Base-by-base conservation (phyloP, 176 grass and related monocot species). In the Ensete glaucum region DNA sequence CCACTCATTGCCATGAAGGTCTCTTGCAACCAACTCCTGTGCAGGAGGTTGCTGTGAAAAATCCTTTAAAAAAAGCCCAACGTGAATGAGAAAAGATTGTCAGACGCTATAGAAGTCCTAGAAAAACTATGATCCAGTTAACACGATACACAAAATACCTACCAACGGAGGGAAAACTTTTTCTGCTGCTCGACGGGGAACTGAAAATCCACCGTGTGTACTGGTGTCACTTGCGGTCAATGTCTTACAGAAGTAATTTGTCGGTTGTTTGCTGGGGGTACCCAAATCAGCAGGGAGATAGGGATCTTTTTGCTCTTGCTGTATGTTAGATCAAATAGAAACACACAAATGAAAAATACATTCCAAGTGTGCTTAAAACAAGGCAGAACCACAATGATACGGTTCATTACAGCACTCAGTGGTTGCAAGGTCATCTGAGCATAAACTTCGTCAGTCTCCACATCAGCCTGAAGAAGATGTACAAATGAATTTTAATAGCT, bases 151-250 rank as follows among this genome's bases (percentile, higher is more conserved):
- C 57, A 55, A 74, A 29, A 58, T 20, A 85, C 84, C 63, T 81
- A 99, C 96, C 96, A 99, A 74, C 8, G 96, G 91, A 81, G 96
- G 96, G 56, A 99, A 99, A 70, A 99, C 96, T 84, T 99, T 99
- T 83, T 99, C 96, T 75, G 96, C 96, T 79, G 96, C 88, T 83
- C 96, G 86, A 16, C 96, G 90, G 50, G 96, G 96, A 87, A 99
- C 96, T 77, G 96, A 99, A 55, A 99, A 99, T 74, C 96, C 96
- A 74, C 96, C 96, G 85, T 99, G 96, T 16, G 96, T 99, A 62
- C 96, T 99, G 20, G 95, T 99, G 73, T 99, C 95, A 73, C 95
- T 99, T 21, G 95, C 95, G 11, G 96, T 99, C 70, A 99, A 88
- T 72, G 91, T 91, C 86, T 99, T 99, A 84, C 96, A 99, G 73